These are phyloP conservation scores for Parascedosporium putredinis DNA, from an alignment of 2,329 filamentous ascomycete genomes.

Conservation along the genomic window DNA sequence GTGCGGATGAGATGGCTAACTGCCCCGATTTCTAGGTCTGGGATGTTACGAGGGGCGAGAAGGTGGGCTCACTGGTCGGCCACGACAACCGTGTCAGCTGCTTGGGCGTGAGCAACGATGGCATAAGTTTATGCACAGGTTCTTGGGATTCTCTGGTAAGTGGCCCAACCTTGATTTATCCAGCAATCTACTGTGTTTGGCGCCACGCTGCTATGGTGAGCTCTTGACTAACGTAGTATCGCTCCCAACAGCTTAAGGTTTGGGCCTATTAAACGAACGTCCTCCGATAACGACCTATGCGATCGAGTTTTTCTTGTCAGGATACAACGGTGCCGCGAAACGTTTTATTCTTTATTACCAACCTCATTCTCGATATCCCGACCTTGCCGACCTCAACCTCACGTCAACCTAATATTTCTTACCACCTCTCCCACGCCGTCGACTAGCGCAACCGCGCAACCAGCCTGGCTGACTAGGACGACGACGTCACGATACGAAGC, in stretches of 20 bases:
- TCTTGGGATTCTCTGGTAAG: slow-evolving; percentile 98
- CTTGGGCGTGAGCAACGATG: slow-evolving; percentile 95
- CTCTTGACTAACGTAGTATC: slow-evolving; percentile 20
- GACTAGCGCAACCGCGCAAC: slow-evolving; percentile 7
- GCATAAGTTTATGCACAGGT: slow-evolving; percentile 97
- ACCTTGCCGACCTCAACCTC: too few species aligned
- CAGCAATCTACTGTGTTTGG: slow-evolving; percentile 40
- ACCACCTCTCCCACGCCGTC: slow-evolving; percentile 9
- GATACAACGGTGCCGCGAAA: slow-evolving; percentile 7
- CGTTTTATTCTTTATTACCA: slow-evolving; percentile 8
- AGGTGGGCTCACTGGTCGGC: slow-evolving; percentile 90
- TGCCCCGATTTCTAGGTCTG: slow-evolving; percentile 62
- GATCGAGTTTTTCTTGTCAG: slow-evolving; percentile 6
- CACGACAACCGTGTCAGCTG: slow-evolving; percentile 99
- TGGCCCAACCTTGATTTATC: slow-evolving; percentile 16
- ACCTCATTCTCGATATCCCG: slow-evolving; percentile 11
- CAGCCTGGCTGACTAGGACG: slow-evolving; percentile 1
- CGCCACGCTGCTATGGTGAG: slow-evolving; percentile 14
- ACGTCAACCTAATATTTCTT: slow-evolving; percentile 6
- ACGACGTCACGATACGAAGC: slow-evolving; percentile 9
- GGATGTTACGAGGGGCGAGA: slow-evolving; percentile 93
- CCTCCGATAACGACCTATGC: not conserved
- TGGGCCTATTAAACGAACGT: slow-evolving; percentile 59
- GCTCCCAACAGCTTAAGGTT: slow-evolving; percentile 59
- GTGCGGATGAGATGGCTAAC: not conserved